Percentiles rank a stretch among this genome's conserved stretches.
Evolutionary conservation across 768 basidiomycete genomes (phyloP).

Genomic region (Pleurotus salmoneostramineus): DNA sequence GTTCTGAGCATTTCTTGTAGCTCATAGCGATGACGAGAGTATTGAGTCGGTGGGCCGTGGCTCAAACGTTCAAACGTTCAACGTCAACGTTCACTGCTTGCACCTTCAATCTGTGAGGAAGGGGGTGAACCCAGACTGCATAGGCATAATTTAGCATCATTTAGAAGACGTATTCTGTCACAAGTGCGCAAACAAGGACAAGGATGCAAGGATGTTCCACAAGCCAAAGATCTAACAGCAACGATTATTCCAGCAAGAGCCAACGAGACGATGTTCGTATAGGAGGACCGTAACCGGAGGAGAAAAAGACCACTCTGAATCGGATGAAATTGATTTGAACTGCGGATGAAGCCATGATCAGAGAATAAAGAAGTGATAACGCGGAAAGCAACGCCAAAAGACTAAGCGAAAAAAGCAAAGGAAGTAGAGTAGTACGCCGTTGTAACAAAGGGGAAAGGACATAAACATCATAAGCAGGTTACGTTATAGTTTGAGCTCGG

Average conservation of each 20-base stretch:
- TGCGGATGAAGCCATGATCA: neutral
- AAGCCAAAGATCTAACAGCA: constrained; percentile 6
- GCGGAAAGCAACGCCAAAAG: neutral
- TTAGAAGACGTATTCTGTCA: no score
- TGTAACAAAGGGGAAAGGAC: neutral
- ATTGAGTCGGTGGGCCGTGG: no score
- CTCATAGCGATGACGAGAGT: no score
- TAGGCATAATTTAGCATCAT: constrained; percentile 6
- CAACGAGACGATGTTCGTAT: neutral
- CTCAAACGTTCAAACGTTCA: neutral
- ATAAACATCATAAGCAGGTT: constrained; percentile 11
- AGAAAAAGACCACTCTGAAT: neutral
- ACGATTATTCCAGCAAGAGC: neutral
- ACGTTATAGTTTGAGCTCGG: constrained; percentile 78
- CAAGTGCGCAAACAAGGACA: no score
- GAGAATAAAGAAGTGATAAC: neutral
- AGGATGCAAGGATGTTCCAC: neutral
- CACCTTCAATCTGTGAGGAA: no score
- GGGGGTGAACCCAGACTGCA: neutral
- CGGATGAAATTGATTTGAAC: neutral
- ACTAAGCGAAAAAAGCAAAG: neutral
- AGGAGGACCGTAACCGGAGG: no score
- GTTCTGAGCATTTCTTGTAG: no score
- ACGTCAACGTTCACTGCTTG: neutral
- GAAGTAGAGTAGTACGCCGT: neutral